Evolutionary conservation across 805 yeast species (phyloP), one percentile per base, ranked within the genome.

Genomic region (Saccharomycopsis fibuligera): DNA sequence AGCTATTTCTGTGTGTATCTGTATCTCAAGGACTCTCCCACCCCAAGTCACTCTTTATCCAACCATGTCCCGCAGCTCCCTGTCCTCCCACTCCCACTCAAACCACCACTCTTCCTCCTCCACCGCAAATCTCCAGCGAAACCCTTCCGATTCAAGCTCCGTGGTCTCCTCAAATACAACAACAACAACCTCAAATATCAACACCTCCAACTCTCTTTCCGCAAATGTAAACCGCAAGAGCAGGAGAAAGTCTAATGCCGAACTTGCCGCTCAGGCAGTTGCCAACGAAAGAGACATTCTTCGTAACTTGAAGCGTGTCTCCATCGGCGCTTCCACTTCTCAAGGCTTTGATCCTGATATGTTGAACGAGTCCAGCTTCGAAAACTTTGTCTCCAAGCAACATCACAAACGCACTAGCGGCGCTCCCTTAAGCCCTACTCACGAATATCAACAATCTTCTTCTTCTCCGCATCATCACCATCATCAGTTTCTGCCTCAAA

Each of bases 201-300:
- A 27, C 31, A 35, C 40, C 21, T 19, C 33, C 46, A 35, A n/a
- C 40, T 35, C 24, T 19, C 41, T 16, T 30, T 38, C 19, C 37
- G 38, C 39, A 19, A 21, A 47, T 35, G 24, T 3, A 30, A 37
- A n/a, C 24, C 41, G 25, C 16, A 40, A 46, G 24, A 41, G 33
- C 6, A 37, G 47, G 37, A 57, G 75, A 38, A 69, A 70, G 49
- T 68, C 75, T 48, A 67, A 76, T 58, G 68, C 72, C 44, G 56
- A 70, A 38, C 73, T 76, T 31, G 95, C 95, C 2, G 89, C 87
- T 2, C 79, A 79, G 57, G 87, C 88, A 4, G 76, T 86, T 41
- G 87, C 85, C 58, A 80, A 78, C 52, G 93, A 86, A 60, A 72
- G 83, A 54, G 78, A 79, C 63, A 79, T 81, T 61, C 86, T 86